phyloP scores from a whole-genome alignment of 768 basidiomycete genomes.

The Russula brevipes region DNA sequence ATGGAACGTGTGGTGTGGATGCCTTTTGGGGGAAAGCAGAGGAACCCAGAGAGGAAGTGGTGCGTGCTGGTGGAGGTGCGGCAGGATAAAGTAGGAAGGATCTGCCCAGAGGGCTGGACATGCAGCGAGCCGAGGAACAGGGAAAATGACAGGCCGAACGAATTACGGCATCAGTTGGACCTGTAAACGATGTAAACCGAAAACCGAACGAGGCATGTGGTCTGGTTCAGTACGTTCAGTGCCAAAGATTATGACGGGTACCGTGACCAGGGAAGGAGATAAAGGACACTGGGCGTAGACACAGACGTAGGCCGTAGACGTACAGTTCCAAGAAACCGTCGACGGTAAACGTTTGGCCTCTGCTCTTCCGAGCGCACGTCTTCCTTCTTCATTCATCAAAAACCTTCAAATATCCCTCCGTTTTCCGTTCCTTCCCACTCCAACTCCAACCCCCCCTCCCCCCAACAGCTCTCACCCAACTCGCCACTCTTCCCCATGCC shows the following conservation, averaged over 20 bases:
- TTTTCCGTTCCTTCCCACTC: slow-evolving; percentile 16
- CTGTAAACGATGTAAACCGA: slow-evolving; percentile 8
- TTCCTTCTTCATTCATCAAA: slow-evolving; percentile 22
- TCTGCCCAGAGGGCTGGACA: neutral
- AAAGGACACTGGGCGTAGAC: slow-evolving; percentile 18
- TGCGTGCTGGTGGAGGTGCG: neutral
- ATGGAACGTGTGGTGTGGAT: slow-evolving; percentile 9
- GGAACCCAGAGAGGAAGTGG: neutral
- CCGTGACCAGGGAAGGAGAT: slow-evolving; percentile 21
- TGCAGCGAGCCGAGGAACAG: slow-evolving; percentile 21
- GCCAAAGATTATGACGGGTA: slow-evolving; percentile 15
- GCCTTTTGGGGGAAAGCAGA: slow-evolving; percentile 5
- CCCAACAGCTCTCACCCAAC: neutral
- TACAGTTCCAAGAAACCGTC: slow-evolving; percentile 25
- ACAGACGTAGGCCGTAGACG: slow-evolving; percentile 8
- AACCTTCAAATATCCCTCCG: slow-evolving; percentile 27
- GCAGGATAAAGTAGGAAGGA: slow-evolving; percentile 16
- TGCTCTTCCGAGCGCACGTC: slow-evolving; percentile 21
- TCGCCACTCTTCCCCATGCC: slow-evolving; percentile 14
- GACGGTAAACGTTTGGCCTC: slow-evolving; percentile 18
- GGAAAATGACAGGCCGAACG: slow-evolving; percentile 12
- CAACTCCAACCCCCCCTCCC: slow-evolving; percentile 24
- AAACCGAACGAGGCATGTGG: slow-evolving; percentile 20
- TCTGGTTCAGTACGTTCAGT: slow-evolving; percentile 10
- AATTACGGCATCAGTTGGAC: slow-evolving; percentile 20